Evolutionary conservation across 805 yeast genomes (phyloP), one percentile per base, ranked within the genome.

Genomic region (Kodamaea kaohsiungensis): DNA sequence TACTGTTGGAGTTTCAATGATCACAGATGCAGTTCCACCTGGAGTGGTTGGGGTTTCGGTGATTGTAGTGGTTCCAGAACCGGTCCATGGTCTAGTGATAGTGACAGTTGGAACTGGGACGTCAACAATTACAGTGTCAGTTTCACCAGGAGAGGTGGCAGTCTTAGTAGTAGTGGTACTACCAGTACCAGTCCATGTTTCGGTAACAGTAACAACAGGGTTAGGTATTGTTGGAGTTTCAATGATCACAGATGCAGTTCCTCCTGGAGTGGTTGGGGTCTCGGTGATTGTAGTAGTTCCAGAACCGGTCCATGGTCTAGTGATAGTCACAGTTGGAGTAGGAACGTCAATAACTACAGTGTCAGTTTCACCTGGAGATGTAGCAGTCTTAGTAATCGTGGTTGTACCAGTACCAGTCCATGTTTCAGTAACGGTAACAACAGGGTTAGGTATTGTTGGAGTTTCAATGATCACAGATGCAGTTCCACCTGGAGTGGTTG

Each of bases 301-400:
- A 7, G 54, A 49, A 1, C 57, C 56, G 19, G 58, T 52, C 60
- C 60, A 55, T 4, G 56, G 49, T 6, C 43, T 18, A 19, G 48
- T 19, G 1, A 47, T 17, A 9, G 49, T 47, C 3, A 40, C 35
- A 6, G 10, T 19, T n/a, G 59, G 48, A 18, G 61, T 58, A 9
- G 63, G 63, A 27, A 57, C 49, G 10, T 56, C 57, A 9, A 15
- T 22, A 9, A 57, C 51, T n/a, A n/a, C n/a, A n/a, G n/a, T n/a
- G n/a, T n/a, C n/a, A n/a, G n/a, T n/a, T n/a, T n/a, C n/a, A n/a
- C n/a, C n/a, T n/a, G n/a, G n/a, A n/a, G n/a, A n/a, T n/a, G n/a
- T n/a, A n/a, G n/a, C n/a, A n/a, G n/a, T n/a, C n/a, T n/a, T n/a
- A n/a, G n/a, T n/a, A n/a, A n/a, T n/a, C n/a, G n/a, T n/a, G n/a